phyloP scores from a whole-genome alignment of 495 filamentous ascomycete species.

The Aspergillus campestris region DNA sequence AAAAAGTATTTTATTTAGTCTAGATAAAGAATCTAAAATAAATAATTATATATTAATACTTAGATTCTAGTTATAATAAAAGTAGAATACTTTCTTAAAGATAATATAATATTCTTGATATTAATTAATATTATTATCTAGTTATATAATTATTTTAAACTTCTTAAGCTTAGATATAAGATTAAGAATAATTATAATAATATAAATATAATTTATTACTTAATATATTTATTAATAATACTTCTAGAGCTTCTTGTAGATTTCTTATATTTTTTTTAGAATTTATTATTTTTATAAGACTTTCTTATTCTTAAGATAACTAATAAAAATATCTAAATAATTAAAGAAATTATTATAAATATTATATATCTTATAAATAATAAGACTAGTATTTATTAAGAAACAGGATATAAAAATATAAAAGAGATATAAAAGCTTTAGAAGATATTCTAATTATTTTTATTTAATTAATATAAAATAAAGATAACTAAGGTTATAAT shows the following conservation, averaged over 20 bases:
- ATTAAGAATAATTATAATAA: too few relatives aligned
- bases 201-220: neutral
- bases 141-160: too few relatives aligned
- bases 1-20: neutral
- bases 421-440: too few relatives aligned
- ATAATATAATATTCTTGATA: constrained; percentile 1
- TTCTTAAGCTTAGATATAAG: too few relatives aligned
- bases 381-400: neutral
- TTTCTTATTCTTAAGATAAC: constrained; percentile 2
- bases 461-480: too few relatives aligned
- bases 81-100: constrained; percentile 1
- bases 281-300: neutral
- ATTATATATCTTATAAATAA: neutral
- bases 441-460: too few relatives aligned
- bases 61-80: neutral
- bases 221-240: too few relatives aligned
- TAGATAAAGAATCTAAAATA: neutral
- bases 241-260: neutral
- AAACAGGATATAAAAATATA: too few relatives aligned
- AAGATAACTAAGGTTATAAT: too few relatives aligned
- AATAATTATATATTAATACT: neutral
- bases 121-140: neutral
- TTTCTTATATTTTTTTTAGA: constrained; percentile 3
- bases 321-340: too few relatives aligned
- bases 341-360: too few relatives aligned